These are phyloP conservation scores for Pyrus communis DNA, from an alignment of 306 rosid genomes.

Conservation along the genomic window DNA sequence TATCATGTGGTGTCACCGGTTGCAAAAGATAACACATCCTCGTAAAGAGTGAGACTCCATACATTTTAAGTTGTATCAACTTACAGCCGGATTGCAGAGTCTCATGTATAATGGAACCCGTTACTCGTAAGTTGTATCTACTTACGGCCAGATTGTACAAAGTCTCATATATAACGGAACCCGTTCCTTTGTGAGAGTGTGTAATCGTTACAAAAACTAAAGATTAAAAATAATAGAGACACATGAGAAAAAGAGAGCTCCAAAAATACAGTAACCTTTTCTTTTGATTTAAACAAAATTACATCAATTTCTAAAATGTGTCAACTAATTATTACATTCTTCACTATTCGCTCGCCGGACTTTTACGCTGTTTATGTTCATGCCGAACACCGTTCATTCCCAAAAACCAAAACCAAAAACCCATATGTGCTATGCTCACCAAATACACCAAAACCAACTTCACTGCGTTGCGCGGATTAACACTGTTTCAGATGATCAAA, in stretches of 20 bases:
- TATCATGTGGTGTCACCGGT: too few relatives aligned
- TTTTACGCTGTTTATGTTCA: conserved; percentile 33
- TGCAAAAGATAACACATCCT: neutral
- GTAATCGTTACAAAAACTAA: too few relatives aligned
- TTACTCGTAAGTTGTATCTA: too few relatives aligned
- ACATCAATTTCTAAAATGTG: conserved; percentile 14
- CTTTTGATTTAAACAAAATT: neutral
- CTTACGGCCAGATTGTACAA: too few relatives aligned
- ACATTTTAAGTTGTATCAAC: too few relatives aligned
- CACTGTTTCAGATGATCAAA: neutral
- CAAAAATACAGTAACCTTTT: neutral
- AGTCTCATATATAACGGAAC: too few relatives aligned
- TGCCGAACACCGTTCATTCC: conserved; percentile 17
- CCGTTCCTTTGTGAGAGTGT: too few relatives aligned
- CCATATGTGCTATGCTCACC: conserved; percentile 35
- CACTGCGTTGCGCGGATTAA: conserved; percentile 15
- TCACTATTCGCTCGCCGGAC: conserved; percentile 26
- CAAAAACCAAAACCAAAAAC: conserved; percentile 29
- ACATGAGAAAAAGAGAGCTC: neutral
- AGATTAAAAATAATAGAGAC: too few relatives aligned
- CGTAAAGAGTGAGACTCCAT: too few relatives aligned
- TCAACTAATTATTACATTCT: conserved; percentile 33
- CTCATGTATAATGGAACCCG: too few relatives aligned
- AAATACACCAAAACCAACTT: conserved; percentile 46
- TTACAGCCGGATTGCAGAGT: too few relatives aligned